A percentile compares a stretch with the other conserved stretches of the same genome.
Evolutionary conservation across 306 rosid genomes (phyloP).

Genomic region (Myrica gale): DNA sequence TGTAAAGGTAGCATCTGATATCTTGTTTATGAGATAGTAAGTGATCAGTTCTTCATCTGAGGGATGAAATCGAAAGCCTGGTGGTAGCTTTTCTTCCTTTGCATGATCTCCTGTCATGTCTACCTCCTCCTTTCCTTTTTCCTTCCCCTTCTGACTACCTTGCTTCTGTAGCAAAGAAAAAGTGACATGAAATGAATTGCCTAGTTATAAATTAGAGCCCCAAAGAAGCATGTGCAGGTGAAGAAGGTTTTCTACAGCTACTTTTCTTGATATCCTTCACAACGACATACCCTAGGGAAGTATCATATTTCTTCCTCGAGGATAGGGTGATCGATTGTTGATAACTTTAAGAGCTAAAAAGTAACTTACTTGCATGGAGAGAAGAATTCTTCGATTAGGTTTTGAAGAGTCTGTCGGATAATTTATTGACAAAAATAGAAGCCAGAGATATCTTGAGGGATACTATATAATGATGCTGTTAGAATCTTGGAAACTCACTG

Average conservation of each 20-base stretch:
- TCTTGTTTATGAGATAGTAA: slow-evolving; percentile 74
- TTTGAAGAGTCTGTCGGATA: slow-evolving; percentile 31
- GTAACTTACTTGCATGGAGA: slow-evolving; percentile 55
- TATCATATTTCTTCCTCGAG: slow-evolving; percentile 16
- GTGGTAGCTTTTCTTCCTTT: slow-evolving; percentile 73
- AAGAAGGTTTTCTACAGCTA: not conserved
- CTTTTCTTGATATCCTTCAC: slow-evolving; percentile 2
- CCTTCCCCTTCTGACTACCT: slow-evolving; percentile 38
- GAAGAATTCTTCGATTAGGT: slow-evolving; percentile 31
- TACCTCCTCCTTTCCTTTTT: slow-evolving; percentile 36
- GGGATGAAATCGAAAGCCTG: slow-evolving; percentile 92
- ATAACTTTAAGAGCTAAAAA: slow-evolving; percentile 1
- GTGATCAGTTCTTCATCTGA: slow-evolving; percentile 88
- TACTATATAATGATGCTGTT: slow-evolving; percentile 11
- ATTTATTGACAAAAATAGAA: slow-evolving; percentile 35
- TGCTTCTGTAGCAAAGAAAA: slow-evolving; percentile 32
- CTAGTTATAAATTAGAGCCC: not conserved
- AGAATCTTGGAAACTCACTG: slow-evolving; percentile 25
- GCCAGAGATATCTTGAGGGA: slow-evolving; percentile 35
- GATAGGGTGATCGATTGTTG: slow-evolving; percentile 12
- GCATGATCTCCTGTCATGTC: slow-evolving; percentile 48
- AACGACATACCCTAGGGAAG: not conserved
- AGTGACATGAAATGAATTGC: slow-evolving; percentile 24
- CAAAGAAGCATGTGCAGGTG: slow-evolving; percentile 1
- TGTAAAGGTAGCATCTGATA: slow-evolving; percentile 64